Conservation (phyloP, 306 rosid species). For the Lathyrus tuberosus region DNA sequence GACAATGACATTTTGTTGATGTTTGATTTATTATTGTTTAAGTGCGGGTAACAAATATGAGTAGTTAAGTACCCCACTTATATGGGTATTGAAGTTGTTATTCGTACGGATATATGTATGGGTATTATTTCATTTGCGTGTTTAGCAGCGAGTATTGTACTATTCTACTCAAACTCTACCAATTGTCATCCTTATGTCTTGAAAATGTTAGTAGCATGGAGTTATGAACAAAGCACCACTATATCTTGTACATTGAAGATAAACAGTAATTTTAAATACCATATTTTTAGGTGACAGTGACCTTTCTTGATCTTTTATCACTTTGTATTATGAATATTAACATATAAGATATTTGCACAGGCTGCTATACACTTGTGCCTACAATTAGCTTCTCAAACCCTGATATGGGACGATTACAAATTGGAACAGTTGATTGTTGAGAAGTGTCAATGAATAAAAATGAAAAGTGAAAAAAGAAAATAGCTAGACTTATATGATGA, state of each 20-base stretch:
- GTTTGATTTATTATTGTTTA: neutral
- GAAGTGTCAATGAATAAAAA: conserved; percentile 13
- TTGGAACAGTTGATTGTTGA: conserved; percentile 24
- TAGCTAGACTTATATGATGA: neutral
- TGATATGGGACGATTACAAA: neutral
- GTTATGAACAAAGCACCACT: neutral
- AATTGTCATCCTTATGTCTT: neutral
- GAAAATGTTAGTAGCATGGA: conserved; percentile 1
- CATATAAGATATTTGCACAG: neutral
- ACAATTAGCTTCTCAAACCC: neutral
- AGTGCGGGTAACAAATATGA: neutral
- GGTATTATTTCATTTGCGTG: neutral
- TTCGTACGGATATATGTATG: neutral
- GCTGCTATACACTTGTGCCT: conserved; percentile 11
- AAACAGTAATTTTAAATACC: neutral
- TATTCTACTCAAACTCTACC: neutral
- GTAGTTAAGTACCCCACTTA: neutral
- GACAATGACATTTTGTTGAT: neutral
- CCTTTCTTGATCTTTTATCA: neutral
- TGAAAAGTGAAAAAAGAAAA: neutral
- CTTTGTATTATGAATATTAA: neutral
- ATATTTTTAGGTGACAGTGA: neutral
- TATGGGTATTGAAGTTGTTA: conserved; percentile 1
- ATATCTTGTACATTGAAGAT: neutral
- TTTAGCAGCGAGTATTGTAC: neutral